Evolutionary conservation across 257 asterid species (phyloP), one percentile per base, ranked within the genome.

Genomic region (Scutellaria minor): DNA sequence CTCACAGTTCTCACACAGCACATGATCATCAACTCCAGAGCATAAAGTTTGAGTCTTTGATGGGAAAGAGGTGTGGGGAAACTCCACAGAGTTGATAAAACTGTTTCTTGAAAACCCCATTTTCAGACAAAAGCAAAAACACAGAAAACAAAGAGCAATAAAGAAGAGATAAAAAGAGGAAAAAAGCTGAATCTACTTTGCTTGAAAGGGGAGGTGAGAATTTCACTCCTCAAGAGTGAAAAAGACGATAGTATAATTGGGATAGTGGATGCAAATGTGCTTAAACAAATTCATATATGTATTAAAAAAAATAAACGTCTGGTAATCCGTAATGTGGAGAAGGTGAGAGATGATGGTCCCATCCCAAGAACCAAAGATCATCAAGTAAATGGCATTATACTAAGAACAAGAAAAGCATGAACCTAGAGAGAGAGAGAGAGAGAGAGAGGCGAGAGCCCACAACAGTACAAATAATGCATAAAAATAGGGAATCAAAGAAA

Each of bases 91-190:
- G 87, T 71, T 64, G 15, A 76, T 66, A 41, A 66, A 82, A 56
- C 82, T 82, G 41, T 45, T 79, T 79, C 78, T 70, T 46, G 91
- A 71, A 66, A 90, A 59, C 39, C 89, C 93, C 95, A 86, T 89
- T 80, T 66, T 10, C 62, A 74, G 82, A 76, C 80, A 74, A 71
- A 79, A 81, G 63, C 57, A 72, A 27, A 50, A 52, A 51, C 82
- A 75, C 86, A 63, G 77, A 85, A 84, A 81, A 66, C 84, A 79
- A 69, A 27, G 18, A 14, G 50, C 70, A 77, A 68, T 35, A 66
- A 77, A 79, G 81, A 73, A 83, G 67, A 64, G 80, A 68, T 8
- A 51, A 68, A 77, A 72, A 58, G 20, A 6, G 62, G 5, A 31
- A 31, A 56, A 80, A 72, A 41, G 75, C 8, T 42, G 80, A 62